Evolutionary conservation across 2,329 filamentous ascomycete genomes (phyloP).

Genomic region (Ceratocystiopsis brevicomis): DNA sequence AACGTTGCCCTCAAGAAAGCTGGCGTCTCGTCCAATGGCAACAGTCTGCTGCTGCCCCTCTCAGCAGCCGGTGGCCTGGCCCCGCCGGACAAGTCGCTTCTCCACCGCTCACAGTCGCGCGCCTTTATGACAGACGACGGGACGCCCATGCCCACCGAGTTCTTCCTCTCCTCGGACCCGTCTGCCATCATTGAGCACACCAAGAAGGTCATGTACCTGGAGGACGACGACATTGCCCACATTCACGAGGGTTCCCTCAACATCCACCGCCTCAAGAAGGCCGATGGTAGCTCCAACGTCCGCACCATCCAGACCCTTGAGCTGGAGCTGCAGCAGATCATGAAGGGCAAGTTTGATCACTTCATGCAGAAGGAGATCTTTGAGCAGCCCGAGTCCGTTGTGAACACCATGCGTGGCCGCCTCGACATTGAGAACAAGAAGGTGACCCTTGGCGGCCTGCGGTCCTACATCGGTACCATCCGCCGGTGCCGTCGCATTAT

Average conservation of each 20-base stretch:
- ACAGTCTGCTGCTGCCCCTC: slow-evolving; percentile 41
- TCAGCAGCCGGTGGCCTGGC: slow-evolving; percentile 34
- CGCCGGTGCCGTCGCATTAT: slow-evolving; percentile 93
- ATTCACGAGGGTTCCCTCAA: slow-evolving; percentile 98
- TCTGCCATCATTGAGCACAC: slow-evolving; percentile 98
- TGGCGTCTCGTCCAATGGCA: slow-evolving; percentile 47
- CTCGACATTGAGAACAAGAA: slow-evolving; percentile 84
- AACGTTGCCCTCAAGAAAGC: slow-evolving; percentile 93
- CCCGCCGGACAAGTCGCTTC: slow-evolving; percentile 88
- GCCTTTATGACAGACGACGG: slow-evolving; percentile 98
- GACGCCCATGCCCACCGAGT: slow-evolving; percentile 93
- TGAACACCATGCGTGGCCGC: slow-evolving; percentile 99
- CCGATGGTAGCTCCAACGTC: slow-evolving; percentile 89
- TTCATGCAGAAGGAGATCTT: slow-evolving; percentile 99
- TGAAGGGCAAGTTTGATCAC: slow-evolving; percentile 99
- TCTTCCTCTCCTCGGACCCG: slow-evolving; percentile 97
- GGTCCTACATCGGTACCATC: slow-evolving; percentile 92
- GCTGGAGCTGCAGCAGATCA: slow-evolving; percentile 98
- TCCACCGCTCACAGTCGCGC: slow-evolving; percentile 95
- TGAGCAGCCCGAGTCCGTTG: slow-evolving; percentile 95
- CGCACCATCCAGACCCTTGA: slow-evolving; percentile 96
- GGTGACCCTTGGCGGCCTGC: slow-evolving; percentile 85
- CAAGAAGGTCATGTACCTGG: slow-evolving; percentile 98
- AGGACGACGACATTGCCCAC: slow-evolving; percentile 98
- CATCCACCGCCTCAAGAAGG: slow-evolving; percentile 95